phyloP scores from a whole-genome alignment of 2,329 filamentous ascomycete species.

The Cytospora paraplurivora region DNA sequence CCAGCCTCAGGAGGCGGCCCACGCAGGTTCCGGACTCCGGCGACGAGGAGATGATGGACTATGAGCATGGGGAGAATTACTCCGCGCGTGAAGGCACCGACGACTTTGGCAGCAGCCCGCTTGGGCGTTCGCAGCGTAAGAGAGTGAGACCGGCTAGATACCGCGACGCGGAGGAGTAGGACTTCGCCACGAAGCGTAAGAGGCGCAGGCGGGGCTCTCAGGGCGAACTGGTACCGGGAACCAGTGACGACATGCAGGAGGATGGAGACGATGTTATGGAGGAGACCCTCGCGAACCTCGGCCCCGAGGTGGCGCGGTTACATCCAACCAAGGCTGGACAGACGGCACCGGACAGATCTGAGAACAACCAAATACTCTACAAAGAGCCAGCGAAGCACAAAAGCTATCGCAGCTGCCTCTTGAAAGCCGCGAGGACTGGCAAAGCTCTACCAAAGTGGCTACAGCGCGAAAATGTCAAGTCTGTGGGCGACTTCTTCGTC shows the following conservation, averaged over 20 bases:
- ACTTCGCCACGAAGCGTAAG: constrained; percentile 17
- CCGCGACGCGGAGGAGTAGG: constrained; percentile 29
- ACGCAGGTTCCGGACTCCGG: constrained; percentile 23
- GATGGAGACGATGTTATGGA: neutral
- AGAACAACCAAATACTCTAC: neutral
- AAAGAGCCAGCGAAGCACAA: neutral
- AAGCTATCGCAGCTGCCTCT: neutral
- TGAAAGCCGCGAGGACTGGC: constrained; percentile 1
- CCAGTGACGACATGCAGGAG: neutral
- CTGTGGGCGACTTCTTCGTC: constrained; percentile 3
- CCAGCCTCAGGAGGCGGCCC: constrained; percentile 22
- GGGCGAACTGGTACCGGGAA: neutral
- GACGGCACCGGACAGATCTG: neutral
- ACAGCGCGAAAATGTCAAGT: constrained; percentile 1
- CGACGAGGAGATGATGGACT: constrained; percentile 25
- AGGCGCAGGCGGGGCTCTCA: constrained; percentile 1
- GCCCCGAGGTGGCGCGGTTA: neutral
- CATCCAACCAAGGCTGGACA: neutral
- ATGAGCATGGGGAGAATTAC: constrained; percentile 9
- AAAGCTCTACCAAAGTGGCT: constrained; percentile 9
- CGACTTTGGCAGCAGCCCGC: constrained; percentile 21
- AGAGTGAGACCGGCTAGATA: constrained; percentile 29
- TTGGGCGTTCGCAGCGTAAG: constrained; percentile 27
- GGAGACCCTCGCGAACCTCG: neutral
- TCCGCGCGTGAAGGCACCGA: constrained; percentile 19